Base-by-base conservation (phyloP, 1,284 basidiomycete species). In the Athelia sp. region DNA sequence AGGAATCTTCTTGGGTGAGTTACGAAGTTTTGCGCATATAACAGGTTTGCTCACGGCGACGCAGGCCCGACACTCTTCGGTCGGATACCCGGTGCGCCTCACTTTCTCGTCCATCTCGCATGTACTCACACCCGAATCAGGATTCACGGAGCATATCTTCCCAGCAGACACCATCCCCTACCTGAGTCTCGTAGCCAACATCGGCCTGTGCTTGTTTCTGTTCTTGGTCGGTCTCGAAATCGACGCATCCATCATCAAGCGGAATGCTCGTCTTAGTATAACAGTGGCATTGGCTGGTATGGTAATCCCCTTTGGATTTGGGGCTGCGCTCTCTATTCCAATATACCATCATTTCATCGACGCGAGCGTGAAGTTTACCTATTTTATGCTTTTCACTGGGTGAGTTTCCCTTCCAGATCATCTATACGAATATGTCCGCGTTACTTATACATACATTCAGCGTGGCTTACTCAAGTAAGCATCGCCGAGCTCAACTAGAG, bases 391-490 rank as follows among this genome's bases (percentile, higher is more conserved):
- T 38, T 98, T 98, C 67, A 84, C 91, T 36, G 92, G 93, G 36
- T 40, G n/a, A 8, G 36, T 40, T 21, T 21, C 15, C 6, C n/a
- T 8, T 40, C 19, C n/a, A 9, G 36, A 17, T n/a, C 36, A 40
- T n/a, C n/a, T n/a, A n/a, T n/a, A n/a, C n/a, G n/a, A n/a, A n/a
- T n/a, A n/a, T n/a, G n/a, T n/a, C n/a, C n/a, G n/a, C n/a, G n/a
- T n/a, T n/a, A n/a, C n/a, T 98, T 76, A 83, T 99, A 36, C 98
- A 98, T n/a, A n/a, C n/a, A n/a, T 84, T 90, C 35, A 92, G 93
- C 45, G 91, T 96, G 15, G 87, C 93, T 1, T 93, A 86, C 70
- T 87, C 88, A 2, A 98, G 36, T 40, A 40, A n/a, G 36, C n/a
- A n/a, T n/a, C n/a, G n/a, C n/a, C n/a, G n/a, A n/a, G n/a, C n/a